Evolutionary conservation across 257 asterid genomes (phyloP).

Genomic region (Ocimum tenuiflorum): DNA sequence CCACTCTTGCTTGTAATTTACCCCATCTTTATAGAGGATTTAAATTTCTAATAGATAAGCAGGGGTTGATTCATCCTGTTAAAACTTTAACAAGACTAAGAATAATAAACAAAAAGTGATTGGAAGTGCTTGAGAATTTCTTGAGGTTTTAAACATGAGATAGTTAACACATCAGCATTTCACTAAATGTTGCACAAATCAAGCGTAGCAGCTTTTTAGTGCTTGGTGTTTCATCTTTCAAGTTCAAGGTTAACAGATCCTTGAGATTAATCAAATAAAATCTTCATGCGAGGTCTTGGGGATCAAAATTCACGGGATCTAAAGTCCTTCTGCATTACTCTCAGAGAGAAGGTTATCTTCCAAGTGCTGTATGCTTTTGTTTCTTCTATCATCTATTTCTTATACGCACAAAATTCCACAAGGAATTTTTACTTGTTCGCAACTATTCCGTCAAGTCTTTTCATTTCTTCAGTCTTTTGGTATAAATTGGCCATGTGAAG

Average conservation of each 20-base stretch:
- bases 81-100: not conserved
- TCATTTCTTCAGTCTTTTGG: not conserved
- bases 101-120: not conserved
- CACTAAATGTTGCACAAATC: constrained; percentile 27
- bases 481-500: not conserved
- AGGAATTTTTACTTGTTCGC: not conserved
- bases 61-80: not conserved
- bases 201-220: not conserved
- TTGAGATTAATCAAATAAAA: not conserved
- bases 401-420: not conserved
- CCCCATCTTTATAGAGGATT: not conserved
- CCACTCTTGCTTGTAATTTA: not conserved
- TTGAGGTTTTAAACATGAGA: constrained; percentile 22
- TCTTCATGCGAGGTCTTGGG: not conserved
- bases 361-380: not conserved
- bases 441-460: not conserved
- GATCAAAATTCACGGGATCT: not conserved
- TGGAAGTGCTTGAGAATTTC: not conserved
- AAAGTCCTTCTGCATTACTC: not conserved
- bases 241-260: not conserved
- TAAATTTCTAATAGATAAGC: not conserved
- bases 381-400: not conserved
- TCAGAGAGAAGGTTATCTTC: not conserved
- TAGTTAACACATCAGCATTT: constrained; percentile 66
- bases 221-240: not conserved